phyloP scores from a whole-genome alignment of 2,329 filamentous ascomycete genomes.

The Dryadomyces sulphureus region DNA sequence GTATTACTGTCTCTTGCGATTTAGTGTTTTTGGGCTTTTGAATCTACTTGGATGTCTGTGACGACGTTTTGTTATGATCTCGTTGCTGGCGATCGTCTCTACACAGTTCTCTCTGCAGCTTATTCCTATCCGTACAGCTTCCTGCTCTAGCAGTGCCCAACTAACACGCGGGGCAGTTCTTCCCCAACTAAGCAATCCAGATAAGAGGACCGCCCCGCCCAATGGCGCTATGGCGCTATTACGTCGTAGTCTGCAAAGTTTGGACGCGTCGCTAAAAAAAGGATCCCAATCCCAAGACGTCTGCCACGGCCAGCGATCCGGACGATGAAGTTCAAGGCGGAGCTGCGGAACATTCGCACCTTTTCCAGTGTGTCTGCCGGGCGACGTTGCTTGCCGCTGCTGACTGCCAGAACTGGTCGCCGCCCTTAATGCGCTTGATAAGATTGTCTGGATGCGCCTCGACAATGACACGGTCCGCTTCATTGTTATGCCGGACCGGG shows the following conservation, averaged over 20 bases:
- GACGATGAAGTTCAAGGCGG: constrained; percentile 26
- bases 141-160: too few species aligned
- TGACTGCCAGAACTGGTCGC: constrained; percentile 43
- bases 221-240: too few species aligned
- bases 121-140: too few species aligned
- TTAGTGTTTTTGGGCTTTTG: not conserved
- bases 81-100: too few species aligned
- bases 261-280: constrained; percentile 1
- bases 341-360: constrained; percentile 50
- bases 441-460: constrained; percentile 81
- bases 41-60: too few species aligned
- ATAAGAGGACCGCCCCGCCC: not conserved
- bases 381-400: not conserved
- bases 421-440: constrained; percentile 53
- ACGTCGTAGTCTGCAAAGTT: not conserved
- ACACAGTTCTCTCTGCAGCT: too few species aligned
- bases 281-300: too few species aligned
- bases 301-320: not conserved
- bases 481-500: constrained; percentile 87
- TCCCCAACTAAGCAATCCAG: constrained; percentile 1
- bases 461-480: constrained; percentile 81
- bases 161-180: not conserved
- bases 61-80: too few species aligned
- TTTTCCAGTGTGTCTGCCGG: constrained; percentile 38
- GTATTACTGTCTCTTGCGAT: not conserved